phyloP scores from a whole-genome alignment of 1,284 basidiomycete species.

The Lentinula novae-zelandiae region DNA sequence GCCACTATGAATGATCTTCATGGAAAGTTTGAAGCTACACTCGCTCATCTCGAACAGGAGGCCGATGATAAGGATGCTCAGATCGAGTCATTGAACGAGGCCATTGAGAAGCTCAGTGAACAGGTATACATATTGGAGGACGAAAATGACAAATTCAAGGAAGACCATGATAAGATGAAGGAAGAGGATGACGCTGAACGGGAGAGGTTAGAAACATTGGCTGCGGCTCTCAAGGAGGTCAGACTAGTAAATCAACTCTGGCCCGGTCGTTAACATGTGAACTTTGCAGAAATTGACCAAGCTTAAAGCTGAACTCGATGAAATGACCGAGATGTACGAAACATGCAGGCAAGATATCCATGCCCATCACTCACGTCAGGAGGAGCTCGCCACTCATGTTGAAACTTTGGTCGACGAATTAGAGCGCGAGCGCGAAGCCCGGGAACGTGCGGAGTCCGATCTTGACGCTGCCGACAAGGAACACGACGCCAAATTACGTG shows the following conservation, averaged over 20 bases:
- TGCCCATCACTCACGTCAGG: slow-evolving; percentile 61
- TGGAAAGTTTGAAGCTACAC: slow-evolving; percentile 65
- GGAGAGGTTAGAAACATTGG: slow-evolving; percentile 68
- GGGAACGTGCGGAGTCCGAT: slow-evolving; percentile 55
- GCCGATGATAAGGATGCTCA: slow-evolving; percentile 70
- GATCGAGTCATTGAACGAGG: slow-evolving; percentile 66
- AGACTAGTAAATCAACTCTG: slow-evolving; percentile 1
- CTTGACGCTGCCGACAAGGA: slow-evolving; percentile 53
- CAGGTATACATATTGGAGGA: slow-evolving; percentile 53
- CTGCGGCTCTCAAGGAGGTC: slow-evolving; percentile 78
- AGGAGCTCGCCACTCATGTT: slow-evolving; percentile 72
- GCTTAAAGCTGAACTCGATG: slow-evolving; percentile 60
- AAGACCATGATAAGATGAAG: slow-evolving; percentile 43
- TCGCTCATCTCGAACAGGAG: slow-evolving; percentile 71
- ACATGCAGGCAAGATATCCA: slow-evolving; percentile 54
- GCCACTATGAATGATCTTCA: slow-evolving; percentile 66
- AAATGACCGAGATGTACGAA: slow-evolving; percentile 60
- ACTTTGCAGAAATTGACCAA: slow-evolving; percentile 56
- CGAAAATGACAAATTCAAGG: slow-evolving; percentile 50
- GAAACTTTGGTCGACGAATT: slow-evolving; percentile 72
- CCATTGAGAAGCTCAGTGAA: slow-evolving; percentile 71
- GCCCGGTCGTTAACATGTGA: not conserved
- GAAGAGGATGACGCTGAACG: slow-evolving; percentile 60
- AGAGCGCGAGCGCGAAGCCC: slow-evolving; percentile 49
- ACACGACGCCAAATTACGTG: slow-evolving; percentile 55